Conservation (phyloP, 202 grass and related monocot genomes). For the Schoenoplectus tabernaemontani region DNA sequence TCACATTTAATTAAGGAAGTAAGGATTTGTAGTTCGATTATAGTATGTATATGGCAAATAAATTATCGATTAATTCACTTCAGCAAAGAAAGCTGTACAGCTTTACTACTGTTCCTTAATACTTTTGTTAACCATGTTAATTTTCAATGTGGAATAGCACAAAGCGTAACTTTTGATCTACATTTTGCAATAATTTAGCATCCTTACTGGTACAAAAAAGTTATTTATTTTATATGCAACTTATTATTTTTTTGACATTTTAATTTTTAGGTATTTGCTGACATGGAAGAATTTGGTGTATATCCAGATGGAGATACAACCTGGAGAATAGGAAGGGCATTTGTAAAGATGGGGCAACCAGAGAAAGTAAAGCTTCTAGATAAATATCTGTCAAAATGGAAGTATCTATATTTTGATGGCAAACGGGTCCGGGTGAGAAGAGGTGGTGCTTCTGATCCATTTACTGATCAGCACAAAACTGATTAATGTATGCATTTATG, state of each 20-base stretch:
- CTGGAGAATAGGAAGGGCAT: too few species aligned
- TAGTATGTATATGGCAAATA: not conserved
- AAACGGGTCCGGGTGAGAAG: slow-evolving; percentile 46
- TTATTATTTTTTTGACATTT: too few species aligned
- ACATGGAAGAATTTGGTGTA: too few species aligned
- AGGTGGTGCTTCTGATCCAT: slow-evolving; percentile 20
- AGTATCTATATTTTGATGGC: slow-evolving; percentile 75
- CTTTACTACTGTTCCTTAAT: not conserved
- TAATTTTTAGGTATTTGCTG: slow-evolving; percentile 47
- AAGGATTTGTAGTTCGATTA: too few species aligned
- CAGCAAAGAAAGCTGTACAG: not conserved
- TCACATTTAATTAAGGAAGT: too few species aligned
- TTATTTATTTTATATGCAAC: too few species aligned
- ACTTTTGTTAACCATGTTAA: not conserved
- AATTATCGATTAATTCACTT: not conserved
- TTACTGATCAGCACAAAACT: not conserved
- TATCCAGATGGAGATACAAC: too few species aligned
- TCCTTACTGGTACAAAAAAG: too few species aligned
- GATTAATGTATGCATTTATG: not conserved
- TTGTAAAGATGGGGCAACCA: slow-evolving; percentile 36
- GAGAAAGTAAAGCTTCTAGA: slow-evolving; percentile 55
- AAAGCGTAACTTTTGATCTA: not conserved
- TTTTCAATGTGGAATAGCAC: too few species aligned
- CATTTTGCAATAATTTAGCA: not conserved
- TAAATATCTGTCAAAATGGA: slow-evolving; percentile 70